A percentile compares a stretch with the other conserved stretches of the same genome.
Conservation (phyloP, 176 grass and related monocot genomes). For the Leersia perrieri region DNA sequence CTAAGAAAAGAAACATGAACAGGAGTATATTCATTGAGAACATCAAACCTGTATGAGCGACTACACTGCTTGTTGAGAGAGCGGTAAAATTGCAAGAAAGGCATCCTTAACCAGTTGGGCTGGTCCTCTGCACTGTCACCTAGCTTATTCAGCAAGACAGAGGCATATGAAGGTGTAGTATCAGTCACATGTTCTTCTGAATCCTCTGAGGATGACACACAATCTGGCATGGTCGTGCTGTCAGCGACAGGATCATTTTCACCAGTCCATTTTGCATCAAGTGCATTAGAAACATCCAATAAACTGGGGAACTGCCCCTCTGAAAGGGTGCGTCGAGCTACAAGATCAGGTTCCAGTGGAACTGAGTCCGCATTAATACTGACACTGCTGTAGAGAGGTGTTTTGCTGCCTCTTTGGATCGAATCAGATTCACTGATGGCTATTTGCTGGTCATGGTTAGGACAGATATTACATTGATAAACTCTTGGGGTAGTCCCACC, state of each 20-base stretch:
- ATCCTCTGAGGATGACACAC: conserved; percentile 46
- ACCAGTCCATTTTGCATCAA: conserved; percentile 88
- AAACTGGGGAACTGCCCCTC: conserved; percentile 84
- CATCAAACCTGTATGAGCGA: conserved; percentile 55
- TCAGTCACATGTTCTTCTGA: conserved; percentile 50
- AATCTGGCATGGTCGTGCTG: conserved; percentile 45
- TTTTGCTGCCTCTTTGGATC: conserved; percentile 46
- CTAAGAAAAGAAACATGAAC: conserved; percentile 53
- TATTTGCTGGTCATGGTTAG: conserved; percentile 30
- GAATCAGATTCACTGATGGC: conserved; percentile 42
- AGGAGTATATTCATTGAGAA: conserved; percentile 53
- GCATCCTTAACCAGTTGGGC: conserved; percentile 56
- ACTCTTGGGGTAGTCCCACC: conserved; percentile 15
- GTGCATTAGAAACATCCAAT: conserved; percentile 61
- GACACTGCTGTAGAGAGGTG: conserved; percentile 51
- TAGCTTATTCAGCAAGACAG: conserved; percentile 52
- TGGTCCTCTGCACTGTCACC: conserved; percentile 63
- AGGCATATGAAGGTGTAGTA: conserved; percentile 48
- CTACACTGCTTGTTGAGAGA: conserved; percentile 71
- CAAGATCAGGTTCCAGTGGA: conserved; percentile 56
- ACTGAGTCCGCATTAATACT: conserved; percentile 54
- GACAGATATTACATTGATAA: conserved; percentile 30
- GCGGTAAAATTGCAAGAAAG: conserved; percentile 66
- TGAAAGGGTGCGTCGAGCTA: conserved; percentile 73
- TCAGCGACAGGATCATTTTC: conserved; percentile 52